These are phyloP conservation scores for Cordyceps militaris DNA, from an alignment of 2,329 filamentous ascomycete genomes.

Conservation along the genomic window DNA sequence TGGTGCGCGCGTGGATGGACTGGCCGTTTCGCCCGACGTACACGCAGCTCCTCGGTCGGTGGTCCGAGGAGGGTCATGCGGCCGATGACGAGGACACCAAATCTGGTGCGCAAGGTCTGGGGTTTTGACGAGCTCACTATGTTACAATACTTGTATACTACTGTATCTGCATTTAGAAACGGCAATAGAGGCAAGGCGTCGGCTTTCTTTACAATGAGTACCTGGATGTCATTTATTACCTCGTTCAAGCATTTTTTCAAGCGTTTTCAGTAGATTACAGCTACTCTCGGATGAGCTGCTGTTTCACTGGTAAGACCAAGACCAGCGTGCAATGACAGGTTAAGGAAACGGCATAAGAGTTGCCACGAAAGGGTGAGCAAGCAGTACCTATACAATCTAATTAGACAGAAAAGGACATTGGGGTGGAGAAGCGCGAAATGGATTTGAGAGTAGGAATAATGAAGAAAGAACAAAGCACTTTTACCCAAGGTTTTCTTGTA, in stretches of 20 bases:
- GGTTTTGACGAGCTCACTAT: background rate
- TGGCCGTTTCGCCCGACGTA: slow-evolving; percentile 58
- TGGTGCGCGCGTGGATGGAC: slow-evolving; percentile 52
- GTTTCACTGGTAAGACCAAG: background rate
- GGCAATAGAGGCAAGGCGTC: background rate
- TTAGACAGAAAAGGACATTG: too few relatives aligned
- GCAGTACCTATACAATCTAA: too few relatives aligned
- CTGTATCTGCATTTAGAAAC: background rate
- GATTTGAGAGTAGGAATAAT: too few relatives aligned
- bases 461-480: too few relatives aligned
- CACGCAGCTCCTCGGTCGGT: slow-evolving; percentile 38
- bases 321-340: too few relatives aligned
- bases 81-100: slow-evolving; percentile 22
- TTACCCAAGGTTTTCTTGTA: too few relatives aligned
- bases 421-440: too few relatives aligned
- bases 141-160: background rate
- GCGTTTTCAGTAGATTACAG: too few relatives aligned
- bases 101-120: slow-evolving; percentile 15
- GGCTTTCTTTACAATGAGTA: background rate
- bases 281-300: background rate
- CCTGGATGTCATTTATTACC: background rate
- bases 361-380: background rate
- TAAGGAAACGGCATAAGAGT: background rate
- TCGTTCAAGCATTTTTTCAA: background rate
- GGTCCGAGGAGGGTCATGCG: slow-evolving; percentile 24